Base-by-base conservation (phyloP, 495 filamentous ascomycete species). In the Polyplosphaeria fusca region DNA sequence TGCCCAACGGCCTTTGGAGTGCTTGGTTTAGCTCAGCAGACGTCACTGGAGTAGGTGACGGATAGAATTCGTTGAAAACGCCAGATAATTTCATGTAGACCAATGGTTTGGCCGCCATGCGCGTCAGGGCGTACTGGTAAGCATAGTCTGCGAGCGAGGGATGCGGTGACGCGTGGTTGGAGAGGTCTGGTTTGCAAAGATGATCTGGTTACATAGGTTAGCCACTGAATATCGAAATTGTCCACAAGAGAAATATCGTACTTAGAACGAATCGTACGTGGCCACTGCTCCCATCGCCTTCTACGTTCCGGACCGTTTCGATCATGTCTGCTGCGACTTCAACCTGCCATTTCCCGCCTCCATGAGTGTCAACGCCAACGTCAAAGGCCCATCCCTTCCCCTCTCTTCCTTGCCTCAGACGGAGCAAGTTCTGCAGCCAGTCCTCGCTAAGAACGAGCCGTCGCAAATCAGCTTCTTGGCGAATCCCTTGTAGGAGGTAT, bases 11-110 rank as follows among this genome's bases (percentile, higher is more conserved):
- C 1, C 82, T 84, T 45, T 70, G 70, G 3, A 86, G 55, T 20
- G 58, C 49, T 13, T 73, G 64, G 2, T 77, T 65, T 7, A 84
- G 57, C 1, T 12, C 27, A 13, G 57, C 58, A 20, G 74, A 64
- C 12, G 79, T 72, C 65, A 2, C 70, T 40, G 32, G 68, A 40
- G 64, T 71, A 5, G 52, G 66, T 58, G 62, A 69, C 5, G 50
- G 35, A 7, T 70, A 66, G 39, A 95, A 76, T 73, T 94, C 87
- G 2, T 83, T 79, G 67, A 96, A 92, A 32, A 71, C 78, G 11
- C 91, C 91, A 22, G 86, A 90, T n/a, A 95, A 80, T 75, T 95
- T 95, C 82, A 95, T 88, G 74, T 87, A 93, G 4, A 83, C 86
- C 14, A 68, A 73, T 24, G 38, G 47, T 7, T 60, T 25, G 3